Base-by-base conservation (phyloP, 1,139 yeast genomes). In the Pichia sp. region DNA sequence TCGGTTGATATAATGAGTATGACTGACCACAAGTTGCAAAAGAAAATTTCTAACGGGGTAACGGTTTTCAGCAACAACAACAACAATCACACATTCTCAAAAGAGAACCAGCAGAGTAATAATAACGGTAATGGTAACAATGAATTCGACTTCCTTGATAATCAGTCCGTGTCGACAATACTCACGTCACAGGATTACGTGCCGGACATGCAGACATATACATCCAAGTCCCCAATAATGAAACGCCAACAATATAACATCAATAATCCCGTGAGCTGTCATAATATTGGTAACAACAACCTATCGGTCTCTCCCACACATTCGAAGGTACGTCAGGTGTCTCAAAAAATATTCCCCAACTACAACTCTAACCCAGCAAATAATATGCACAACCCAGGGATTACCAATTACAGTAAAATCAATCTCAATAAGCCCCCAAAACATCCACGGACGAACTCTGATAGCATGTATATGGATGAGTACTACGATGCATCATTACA, bases 141-240 rank as follows among this genome's bases (percentile, higher is more conserved):
- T 24, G 42, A 41, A 6, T 22, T 41, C n/a, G 44, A 41, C 19
- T 41, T 41, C 20, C 17, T 41, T 8, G 44, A 41, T 30, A 39
- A 14, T 14, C 39, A 36, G 22, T 35, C 44, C 3, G 21, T 40
- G 6, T 27, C 39, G 6, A 40, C 44, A 12, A 17, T 35, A 12
- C 15, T 33, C 6, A 40, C 44, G 3, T 22, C 31, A 11, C 29
- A 32, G 13, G 40, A 40, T 19, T 29, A 18, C 13, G 12, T 27
- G 7, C 12, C 27, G 26, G 23, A 12, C n/a, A 35, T 27, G 4
- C 19, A 29, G 5, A 5, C n/a, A 11, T 14, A 18, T 3, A 8
- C 22, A 19, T 4, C 5, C 3, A 40, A 29, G 31, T 38, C 44
- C 4, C 44, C 41, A 20, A 33, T 18, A 18, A 17, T 13, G 8